A percentile compares a stretch with the other conserved stretches of the same genome.
Evolutionary conservation across 2,329 filamentous ascomycete genomes (phyloP).

Genomic region (Fusarium decemcellulare): DNA sequence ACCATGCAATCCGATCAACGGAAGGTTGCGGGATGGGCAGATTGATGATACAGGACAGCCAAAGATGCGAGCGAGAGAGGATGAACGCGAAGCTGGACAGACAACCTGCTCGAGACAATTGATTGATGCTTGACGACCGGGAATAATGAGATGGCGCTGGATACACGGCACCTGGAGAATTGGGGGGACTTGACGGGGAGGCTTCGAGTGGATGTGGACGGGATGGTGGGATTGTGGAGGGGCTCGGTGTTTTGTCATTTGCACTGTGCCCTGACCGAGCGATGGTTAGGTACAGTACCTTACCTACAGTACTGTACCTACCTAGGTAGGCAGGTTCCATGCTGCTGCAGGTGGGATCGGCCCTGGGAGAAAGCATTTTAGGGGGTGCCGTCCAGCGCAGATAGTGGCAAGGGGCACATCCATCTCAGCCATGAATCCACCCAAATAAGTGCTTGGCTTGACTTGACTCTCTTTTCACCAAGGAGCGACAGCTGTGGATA

Average conservation of each 20-base stretch:
- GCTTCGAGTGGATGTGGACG: slow-evolving; percentile 8
- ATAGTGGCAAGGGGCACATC: background rate
- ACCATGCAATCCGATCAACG: slow-evolving; percentile 1
- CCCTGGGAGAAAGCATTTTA: slow-evolving; percentile 12
- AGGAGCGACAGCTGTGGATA: too few species aligned
- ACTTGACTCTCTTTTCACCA: background rate
- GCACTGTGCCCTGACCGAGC: slow-evolving; percentile 27
- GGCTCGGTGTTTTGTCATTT: slow-evolving; percentile 8
- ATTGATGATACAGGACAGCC: background rate
- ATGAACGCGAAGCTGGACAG: background rate
- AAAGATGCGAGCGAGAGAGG: background rate
- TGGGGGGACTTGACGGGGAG: background rate
- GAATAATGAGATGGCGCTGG: slow-evolving; percentile 14
- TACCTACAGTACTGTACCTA: too few species aligned
- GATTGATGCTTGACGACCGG: slow-evolving; percentile 5
- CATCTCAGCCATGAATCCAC: background rate
- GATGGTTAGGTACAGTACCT: background rate
- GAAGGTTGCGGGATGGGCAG: background rate
- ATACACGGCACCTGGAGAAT: slow-evolving; percentile 12
- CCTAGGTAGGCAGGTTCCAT: background rate
- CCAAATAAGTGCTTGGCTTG: too few species aligned
- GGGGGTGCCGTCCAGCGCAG: slow-evolving; percentile 11
- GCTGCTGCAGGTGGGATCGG: slow-evolving; percentile 34
- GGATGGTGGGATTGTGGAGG: background rate
- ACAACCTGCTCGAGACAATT: background rate